A percentile compares a stretch with the other conserved stretches of the same genome.
These are phyloP conservation scores for Podospora australis DNA, from an alignment of 495 filamentous ascomycete species.

Conservation along the genomic window DNA sequence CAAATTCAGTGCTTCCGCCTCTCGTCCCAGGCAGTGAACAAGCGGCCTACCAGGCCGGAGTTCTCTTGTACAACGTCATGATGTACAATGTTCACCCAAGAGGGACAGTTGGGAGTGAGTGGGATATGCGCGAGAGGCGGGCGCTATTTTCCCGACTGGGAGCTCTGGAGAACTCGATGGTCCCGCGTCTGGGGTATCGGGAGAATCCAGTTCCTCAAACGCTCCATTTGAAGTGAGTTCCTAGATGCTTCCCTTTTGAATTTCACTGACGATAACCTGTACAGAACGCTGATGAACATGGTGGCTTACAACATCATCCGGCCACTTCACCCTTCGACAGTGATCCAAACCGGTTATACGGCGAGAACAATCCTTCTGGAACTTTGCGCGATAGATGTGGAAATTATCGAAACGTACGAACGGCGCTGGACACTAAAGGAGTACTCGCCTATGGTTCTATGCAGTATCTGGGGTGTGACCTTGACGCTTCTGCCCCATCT, in stretches of 20 bases:
- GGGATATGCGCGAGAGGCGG: not conserved
- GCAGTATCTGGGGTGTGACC: slow-evolving; percentile 12
- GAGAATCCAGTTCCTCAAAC: slow-evolving; percentile 5
- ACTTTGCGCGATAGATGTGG: slow-evolving; percentile 6
- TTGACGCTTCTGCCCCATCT: slow-evolving; percentile 19
- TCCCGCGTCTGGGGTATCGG: not conserved
- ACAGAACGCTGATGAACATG: not conserved
- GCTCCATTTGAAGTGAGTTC: not conserved
- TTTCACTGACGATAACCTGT: not conserved
- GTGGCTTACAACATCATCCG: slow-evolving; percentile 6
- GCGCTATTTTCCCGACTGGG: not conserved
- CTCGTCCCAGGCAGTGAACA: not conserved
- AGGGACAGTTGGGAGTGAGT: not conserved
- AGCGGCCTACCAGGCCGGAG: not conserved
- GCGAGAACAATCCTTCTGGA: not conserved
- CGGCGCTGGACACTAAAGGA: slow-evolving; percentile 4
- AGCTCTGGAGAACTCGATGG: not conserved
- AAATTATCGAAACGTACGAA: slow-evolving; percentile 6
- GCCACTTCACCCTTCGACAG: not conserved
- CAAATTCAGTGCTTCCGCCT: not conserved
- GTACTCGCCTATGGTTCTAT: slow-evolving; percentile 10
- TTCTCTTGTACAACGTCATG: slow-evolving; percentile 2
- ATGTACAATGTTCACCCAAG: not conserved
- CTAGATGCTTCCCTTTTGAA: not conserved
- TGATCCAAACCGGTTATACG: not conserved